Evolutionary conservation across 139 green algal species (phyloP).

Genomic region (Spirogloea muscicola): DNA sequence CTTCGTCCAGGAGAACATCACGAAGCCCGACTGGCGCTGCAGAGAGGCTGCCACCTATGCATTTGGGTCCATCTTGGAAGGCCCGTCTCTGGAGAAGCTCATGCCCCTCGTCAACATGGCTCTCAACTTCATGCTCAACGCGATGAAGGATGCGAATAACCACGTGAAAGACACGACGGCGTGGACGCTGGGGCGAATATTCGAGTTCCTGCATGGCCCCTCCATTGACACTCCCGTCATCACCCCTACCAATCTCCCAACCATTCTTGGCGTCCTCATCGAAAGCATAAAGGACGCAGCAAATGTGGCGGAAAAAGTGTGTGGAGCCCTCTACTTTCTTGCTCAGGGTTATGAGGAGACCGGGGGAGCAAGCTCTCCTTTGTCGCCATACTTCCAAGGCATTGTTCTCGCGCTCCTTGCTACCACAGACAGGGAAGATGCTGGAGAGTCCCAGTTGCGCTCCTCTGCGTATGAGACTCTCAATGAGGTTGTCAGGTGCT

Average conservation of each 20-base stretch:
- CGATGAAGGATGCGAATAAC: constrained; percentile 71
- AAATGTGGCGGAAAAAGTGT: constrained; percentile 84
- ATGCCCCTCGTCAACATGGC: constrained; percentile 64
- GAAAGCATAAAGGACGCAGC: constrained; percentile 70
- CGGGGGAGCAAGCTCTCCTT: constrained; percentile 46
- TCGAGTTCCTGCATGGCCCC: constrained; percentile 82
- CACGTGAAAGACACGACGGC: constrained; percentile 89
- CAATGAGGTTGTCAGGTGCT: constrained; percentile 83
- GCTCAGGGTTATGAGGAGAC: constrained; percentile 52
- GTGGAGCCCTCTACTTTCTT: constrained; percentile 79
- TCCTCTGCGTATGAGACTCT: constrained; percentile 88
- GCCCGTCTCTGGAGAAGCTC: constrained; percentile 64
- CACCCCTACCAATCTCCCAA: constrained; percentile 34
- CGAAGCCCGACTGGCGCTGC: constrained; percentile 78
- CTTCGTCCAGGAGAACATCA: constrained; percentile 81
- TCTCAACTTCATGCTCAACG: constrained; percentile 55
- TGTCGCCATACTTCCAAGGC: constrained; percentile 73
- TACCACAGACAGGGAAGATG: constrained; percentile 52
- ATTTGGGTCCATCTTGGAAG: constrained; percentile 94
- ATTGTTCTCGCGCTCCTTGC: constrained; percentile 75
- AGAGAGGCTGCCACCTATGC: constrained; percentile 92
- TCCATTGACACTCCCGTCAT: constrained; percentile 46
- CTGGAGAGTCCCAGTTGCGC: constrained; percentile 57
- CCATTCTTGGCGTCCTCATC: constrained; percentile 60
- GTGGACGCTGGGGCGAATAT: constrained; percentile 92